A percentile compares a stretch with the other conserved stretches of the same genome.
phyloP scores from a whole-genome alignment of 768 basidiomycete species.

The Amanita pallidorosea region DNA sequence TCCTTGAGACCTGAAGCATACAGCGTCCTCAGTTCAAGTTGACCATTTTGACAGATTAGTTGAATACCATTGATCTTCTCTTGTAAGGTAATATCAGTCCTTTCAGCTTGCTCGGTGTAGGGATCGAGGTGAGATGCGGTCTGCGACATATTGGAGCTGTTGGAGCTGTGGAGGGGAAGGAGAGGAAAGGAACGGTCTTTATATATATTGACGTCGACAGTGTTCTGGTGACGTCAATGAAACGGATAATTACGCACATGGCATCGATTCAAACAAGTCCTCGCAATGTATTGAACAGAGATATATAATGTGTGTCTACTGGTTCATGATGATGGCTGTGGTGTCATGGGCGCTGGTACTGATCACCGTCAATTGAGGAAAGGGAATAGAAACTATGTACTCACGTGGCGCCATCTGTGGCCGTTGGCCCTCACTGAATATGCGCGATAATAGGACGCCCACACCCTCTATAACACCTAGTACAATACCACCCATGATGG shows the following conservation, averaged over 20 bases:
- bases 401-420: conserved; percentile 73
- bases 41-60: background rate
- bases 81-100: conserved; percentile 40
- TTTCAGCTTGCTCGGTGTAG: conserved; percentile 57
- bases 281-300: conserved; percentile 17
- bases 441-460: conserved; percentile 82
- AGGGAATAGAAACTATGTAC: conserved; percentile 19
- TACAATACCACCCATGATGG: conserved; percentile 91
- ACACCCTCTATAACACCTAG: conserved; percentile 94
- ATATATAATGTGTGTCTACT: conserved; percentile 35
- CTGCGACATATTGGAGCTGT: conserved; percentile 16
- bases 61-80: conserved; percentile 57
- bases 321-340: conserved; percentile 33
- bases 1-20: conserved; percentile 46
- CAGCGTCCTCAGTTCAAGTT: background rate
- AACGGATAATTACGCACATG: conserved; percentile 3
- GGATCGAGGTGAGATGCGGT: conserved; percentile 46
- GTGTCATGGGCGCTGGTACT: conserved; percentile 50
- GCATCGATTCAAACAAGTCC: no score
- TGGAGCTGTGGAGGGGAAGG: conserved; percentile 3
- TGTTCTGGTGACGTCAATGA: conserved; percentile 4
- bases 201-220: conserved; percentile 15
- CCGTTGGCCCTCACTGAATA: conserved; percentile 75
- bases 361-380: conserved; percentile 7
- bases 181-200: conserved; percentile 5